Evolutionary conservation across 306 rosid genomes (phyloP).

Genomic region (Trifolium subterraneum): DNA sequence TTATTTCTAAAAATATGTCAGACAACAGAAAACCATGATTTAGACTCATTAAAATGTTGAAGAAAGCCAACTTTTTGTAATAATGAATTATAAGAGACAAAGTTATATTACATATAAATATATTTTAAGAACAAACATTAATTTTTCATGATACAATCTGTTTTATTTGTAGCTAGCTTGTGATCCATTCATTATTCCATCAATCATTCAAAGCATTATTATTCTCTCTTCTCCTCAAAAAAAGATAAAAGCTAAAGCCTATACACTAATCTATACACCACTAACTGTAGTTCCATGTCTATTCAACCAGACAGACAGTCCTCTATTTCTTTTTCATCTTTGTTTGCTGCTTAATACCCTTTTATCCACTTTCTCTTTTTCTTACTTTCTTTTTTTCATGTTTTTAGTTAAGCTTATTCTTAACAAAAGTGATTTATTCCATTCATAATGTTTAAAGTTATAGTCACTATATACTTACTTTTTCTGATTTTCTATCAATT

Average conservation of each 20-base stretch:
- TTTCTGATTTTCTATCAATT: no score
- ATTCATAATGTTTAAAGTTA: slow-evolving; percentile 53
- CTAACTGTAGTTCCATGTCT: slow-evolving; percentile 45
- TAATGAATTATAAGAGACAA: slow-evolving; percentile 39
- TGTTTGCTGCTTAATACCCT: slow-evolving; percentile 54
- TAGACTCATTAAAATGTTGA: slow-evolving; percentile 39
- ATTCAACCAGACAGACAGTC: slow-evolving; percentile 69
- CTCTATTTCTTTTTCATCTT: slow-evolving; percentile 39
- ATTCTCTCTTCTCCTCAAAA: slow-evolving; percentile 53
- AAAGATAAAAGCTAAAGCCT: slow-evolving; percentile 45
- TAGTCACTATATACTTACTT: slow-evolving; percentile 40
- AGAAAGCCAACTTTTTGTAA: slow-evolving; percentile 50
- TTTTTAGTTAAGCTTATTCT: slow-evolving; percentile 57
- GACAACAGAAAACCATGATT: slow-evolving; percentile 48
- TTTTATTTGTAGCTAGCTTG: slow-evolving; percentile 43
- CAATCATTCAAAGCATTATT: slow-evolving; percentile 66
- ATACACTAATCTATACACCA: not conserved
- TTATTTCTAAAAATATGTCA: slow-evolving; percentile 41
- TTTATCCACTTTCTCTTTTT: slow-evolving; percentile 56
- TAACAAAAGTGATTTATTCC: slow-evolving; percentile 73
- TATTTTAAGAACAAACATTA: slow-evolving; percentile 5
- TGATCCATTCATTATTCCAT: slow-evolving; percentile 46
- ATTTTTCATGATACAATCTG: slow-evolving; percentile 50
- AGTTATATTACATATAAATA: not conserved
- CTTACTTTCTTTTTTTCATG: slow-evolving; percentile 33